Conservation (phyloP, 2,329 filamentous ascomycete species). For the Botrytis porri region DNA sequence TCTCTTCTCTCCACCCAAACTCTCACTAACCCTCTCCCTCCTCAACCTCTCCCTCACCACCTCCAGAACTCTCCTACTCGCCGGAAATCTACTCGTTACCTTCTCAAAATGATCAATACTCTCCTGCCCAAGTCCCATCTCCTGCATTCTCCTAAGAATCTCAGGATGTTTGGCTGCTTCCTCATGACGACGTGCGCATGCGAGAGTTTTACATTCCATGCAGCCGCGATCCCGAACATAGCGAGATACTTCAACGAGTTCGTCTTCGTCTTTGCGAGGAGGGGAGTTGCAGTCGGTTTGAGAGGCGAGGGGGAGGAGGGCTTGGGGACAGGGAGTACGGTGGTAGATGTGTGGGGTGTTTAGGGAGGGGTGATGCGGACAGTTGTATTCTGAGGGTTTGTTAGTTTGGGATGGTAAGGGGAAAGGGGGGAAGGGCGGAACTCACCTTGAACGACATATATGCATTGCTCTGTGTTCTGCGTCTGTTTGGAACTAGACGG, state of each 20-base stretch:
- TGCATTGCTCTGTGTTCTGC: not conserved
- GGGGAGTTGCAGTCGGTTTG: not conserved
- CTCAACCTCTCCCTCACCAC: not conserved
- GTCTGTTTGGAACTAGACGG: not conserved
- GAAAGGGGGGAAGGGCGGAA: no score
- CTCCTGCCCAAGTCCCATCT: not conserved
- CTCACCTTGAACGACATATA: not conserved
- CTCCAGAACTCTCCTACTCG: not conserved
- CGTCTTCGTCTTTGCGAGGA: no score
- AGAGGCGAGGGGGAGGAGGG: not conserved
- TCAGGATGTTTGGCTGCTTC: accelerated
- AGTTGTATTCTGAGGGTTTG: not conserved
- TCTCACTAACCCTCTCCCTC: no score
- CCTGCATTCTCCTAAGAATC: not conserved
- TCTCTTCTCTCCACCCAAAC: accelerated
- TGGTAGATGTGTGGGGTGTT: not conserved
- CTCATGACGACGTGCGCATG: accelerated
- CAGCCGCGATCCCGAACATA: not conserved
- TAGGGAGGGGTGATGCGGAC: not conserved
- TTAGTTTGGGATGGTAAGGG: not conserved
- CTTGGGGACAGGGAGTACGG: not conserved
- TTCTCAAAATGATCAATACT: not conserved
- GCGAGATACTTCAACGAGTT: not conserved
- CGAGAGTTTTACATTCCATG: not conserved
- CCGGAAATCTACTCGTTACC: not conserved